Evolutionary conservation across 345 rosid genomes (phyloP).

Genomic region (Boechera divaricarpa): DNA sequence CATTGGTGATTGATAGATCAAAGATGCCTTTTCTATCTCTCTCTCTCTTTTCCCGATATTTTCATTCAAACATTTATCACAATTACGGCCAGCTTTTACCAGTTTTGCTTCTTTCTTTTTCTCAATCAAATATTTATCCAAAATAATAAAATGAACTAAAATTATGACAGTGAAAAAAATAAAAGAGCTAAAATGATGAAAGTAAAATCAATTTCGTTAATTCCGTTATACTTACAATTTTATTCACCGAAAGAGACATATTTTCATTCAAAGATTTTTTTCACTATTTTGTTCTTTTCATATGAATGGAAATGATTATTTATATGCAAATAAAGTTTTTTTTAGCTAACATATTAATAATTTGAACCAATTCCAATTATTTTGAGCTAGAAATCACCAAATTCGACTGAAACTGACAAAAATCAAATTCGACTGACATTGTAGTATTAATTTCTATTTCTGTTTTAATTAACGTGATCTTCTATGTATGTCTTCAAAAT

Average conservation of each 20-base stretch:
- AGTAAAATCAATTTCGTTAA: background rate
- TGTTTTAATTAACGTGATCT: no score
- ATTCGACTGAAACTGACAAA: constrained; percentile 3
- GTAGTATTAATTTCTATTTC: no score
- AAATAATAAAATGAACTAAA: background rate
- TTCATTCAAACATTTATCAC: constrained; percentile 38
- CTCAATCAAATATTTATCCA: background rate
- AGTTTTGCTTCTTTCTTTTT: background rate
- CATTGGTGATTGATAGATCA: no score
- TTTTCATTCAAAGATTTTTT: background rate
- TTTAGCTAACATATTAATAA: background rate
- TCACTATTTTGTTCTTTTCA: background rate
- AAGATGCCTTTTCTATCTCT: constrained; percentile 32
- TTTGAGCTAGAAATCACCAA: background rate
- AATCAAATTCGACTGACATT: background rate
- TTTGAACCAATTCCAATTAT: background rate
- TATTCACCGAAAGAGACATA: background rate
- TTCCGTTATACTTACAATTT: background rate
- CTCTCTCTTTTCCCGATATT: background rate
- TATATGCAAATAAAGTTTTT: background rate
- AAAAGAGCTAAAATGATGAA: background rate
- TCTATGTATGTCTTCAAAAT: no score
- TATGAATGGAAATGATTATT: background rate
- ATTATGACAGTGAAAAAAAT: no score
- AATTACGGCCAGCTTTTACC: constrained; percentile 37